Evolutionary conservation across 495 filamentous ascomycete species (phyloP).

Genomic region (Lasiosphaeriaceae sp.): DNA sequence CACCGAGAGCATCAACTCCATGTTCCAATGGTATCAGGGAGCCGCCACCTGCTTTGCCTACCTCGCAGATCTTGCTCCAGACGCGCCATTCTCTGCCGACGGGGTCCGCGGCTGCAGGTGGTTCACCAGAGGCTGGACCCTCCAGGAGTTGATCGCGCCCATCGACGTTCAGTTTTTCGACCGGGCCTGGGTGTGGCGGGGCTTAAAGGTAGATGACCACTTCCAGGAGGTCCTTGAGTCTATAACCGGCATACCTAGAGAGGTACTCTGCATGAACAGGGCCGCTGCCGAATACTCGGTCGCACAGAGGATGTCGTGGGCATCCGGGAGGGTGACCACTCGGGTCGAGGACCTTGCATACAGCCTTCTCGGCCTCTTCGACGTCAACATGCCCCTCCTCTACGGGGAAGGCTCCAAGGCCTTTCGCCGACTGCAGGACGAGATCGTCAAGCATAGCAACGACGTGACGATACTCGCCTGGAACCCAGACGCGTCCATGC

Average conservation of each 20-base stretch:
- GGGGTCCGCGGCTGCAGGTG: neutral
- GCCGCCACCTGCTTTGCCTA: neutral
- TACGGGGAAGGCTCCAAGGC: neutral
- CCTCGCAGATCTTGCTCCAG: neutral
- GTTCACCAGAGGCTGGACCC: neutral
- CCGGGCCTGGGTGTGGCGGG: no score
- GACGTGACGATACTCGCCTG: neutral
- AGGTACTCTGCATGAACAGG: neutral
- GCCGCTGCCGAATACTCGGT: no score
- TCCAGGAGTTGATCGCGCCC: no score
- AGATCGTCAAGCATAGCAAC: neutral
- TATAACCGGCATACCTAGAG: neutral
- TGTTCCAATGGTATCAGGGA: neutral
- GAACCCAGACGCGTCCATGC: no score
- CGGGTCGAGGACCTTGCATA: neutral
- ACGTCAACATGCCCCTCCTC: neutral
- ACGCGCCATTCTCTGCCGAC: neutral
- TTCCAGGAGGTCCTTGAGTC: neutral
- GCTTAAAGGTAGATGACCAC: no score
- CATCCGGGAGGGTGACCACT: neutral
- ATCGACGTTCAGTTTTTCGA: no score
- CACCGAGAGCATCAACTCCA: neutral
- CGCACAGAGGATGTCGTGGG: conserved; percentile 1
- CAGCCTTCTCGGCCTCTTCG: neutral
- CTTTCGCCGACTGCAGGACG: no score